A percentile compares a stretch with the other conserved stretches of the same genome.
phyloP scores from a whole-genome alignment of 805 yeast genomes.

The Metschnikowia kofuensis region DNA sequence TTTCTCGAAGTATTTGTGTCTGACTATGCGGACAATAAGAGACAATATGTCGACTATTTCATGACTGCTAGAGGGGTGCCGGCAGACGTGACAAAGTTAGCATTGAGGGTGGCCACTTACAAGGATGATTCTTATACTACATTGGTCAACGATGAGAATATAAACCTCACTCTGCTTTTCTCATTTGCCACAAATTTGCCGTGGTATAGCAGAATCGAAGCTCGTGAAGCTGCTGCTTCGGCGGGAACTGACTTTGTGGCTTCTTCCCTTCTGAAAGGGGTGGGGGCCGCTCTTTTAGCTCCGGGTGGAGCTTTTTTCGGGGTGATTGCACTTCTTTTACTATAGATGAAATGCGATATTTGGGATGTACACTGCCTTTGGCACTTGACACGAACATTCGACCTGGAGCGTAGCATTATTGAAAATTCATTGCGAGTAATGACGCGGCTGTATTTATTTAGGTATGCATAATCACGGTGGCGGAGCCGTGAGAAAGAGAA shows the following conservation, averaged over 20 bases:
- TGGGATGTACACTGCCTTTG: not conserved
- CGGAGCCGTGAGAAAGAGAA: constrained; percentile 31
- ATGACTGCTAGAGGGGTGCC: constrained; percentile 28
- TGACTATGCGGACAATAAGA: constrained; percentile 31
- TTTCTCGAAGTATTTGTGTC: constrained; percentile 36
- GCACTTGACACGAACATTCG: not conserved
- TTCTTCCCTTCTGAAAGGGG: constrained; percentile 10
- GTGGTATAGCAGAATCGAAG: constrained; percentile 30
- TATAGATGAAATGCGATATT: constrained; percentile 13
- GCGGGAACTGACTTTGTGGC: not conserved
- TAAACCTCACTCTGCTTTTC: constrained; percentile 24
- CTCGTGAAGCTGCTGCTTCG: constrained; percentile 12
- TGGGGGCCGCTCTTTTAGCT: constrained; percentile 15
- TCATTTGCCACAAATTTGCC: constrained; percentile 32
- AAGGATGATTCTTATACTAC: constrained; percentile 47
- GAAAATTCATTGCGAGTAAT: too few species aligned
- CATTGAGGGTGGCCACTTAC: constrained; percentile 34
- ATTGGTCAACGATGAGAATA: constrained; percentile 21
- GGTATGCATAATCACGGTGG: not conserved
- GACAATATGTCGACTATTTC: constrained; percentile 31
- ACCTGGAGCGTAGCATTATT: not conserved
- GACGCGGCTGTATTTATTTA: not conserved
- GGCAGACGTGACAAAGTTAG: constrained; percentile 28
- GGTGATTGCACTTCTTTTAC: constrained; percentile 32
- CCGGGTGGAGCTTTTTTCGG: constrained; percentile 36